Base-by-base conservation (phyloP, 306 rosid genomes). In the Vachellia collinsii region DNA sequence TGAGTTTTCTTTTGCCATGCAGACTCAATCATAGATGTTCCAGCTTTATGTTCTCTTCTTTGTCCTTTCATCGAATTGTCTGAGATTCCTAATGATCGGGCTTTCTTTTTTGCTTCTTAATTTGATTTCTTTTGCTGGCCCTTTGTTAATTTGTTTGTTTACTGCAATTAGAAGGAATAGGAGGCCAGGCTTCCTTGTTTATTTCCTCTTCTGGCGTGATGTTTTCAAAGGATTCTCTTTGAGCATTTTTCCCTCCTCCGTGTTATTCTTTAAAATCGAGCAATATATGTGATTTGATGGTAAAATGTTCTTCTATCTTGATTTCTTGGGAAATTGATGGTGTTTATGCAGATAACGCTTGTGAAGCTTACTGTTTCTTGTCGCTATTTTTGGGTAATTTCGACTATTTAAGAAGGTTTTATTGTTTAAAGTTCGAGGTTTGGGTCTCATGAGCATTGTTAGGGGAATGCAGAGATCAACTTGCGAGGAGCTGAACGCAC, bases 401-500 rank as follows among this genome's bases (percentile, higher is more conserved):
- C 88, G 84, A 93, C 81, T 83, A 72, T 84, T 79, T 83, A 72
- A 82, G 89, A 90, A 88, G 95, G 90, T 91, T 92, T 91, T 89
- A 83, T 94, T 92, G 89, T 90, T 90, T 92, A 84, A 87, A 88
- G 92, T 91, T 87, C 77, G 87, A 88, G 93, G 86, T 89, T 85
- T 90, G 92, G 92, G 93, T 96, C 98, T 96, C 89, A 96, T 93
- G 99, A 93, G 94, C 89, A 92, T 93, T 96, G 75, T 74, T 74
- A 73, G 83, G 56, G 61, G 69, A 41, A 70, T 72, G 69, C 99
- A 93, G 98, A 93, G 90, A 88, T 84, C 87, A 94, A 87, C 88
- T 93, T 85, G 93, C 86, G 89, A 85, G 94, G 92, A 93, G 83
- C 89, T 86, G 83, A 90, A 76, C 89, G 78, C 64, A 51, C 80